Conservation (phyloP, 768 basidiomycete species). For the Collybia mongolica region DNA sequence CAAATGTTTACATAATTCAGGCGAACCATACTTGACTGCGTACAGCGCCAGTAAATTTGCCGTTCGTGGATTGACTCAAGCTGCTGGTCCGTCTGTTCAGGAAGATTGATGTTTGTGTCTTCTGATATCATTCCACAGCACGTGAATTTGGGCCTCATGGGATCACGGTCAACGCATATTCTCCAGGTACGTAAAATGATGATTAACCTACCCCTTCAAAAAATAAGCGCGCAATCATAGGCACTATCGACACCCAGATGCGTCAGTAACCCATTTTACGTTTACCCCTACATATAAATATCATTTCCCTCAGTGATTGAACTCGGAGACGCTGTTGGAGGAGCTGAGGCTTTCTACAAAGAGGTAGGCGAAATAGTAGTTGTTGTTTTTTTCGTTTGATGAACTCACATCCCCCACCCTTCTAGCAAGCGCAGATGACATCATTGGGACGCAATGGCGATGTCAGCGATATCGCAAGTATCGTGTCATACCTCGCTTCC, state of each 20-base stretch:
- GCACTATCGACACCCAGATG: slow-evolving; percentile 15
- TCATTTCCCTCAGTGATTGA: slow-evolving; percentile 4
- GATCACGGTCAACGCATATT: slow-evolving; percentile 23
- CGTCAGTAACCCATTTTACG: slow-evolving; percentile 4
- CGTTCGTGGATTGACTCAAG: slow-evolving; percentile 37
- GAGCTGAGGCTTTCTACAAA: slow-evolving; percentile 1
- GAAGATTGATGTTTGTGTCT: neutral
- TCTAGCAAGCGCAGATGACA: slow-evolving; percentile 1
- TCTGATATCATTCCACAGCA: slow-evolving; percentile 3
- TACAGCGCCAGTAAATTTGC: slow-evolving; percentile 42
- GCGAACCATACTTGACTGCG: slow-evolving; percentile 11
- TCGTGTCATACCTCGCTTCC: slow-evolving; percentile 36
- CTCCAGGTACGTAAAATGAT: slow-evolving; percentile 12
- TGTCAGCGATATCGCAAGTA: slow-evolving; percentile 30
- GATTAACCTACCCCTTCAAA: neutral
- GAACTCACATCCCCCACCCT: neutral
- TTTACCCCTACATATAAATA: neutral
- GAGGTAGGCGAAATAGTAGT: slow-evolving; percentile 1
- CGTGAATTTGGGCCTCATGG: slow-evolving; percentile 15
- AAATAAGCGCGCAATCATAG: slow-evolving; percentile 1
- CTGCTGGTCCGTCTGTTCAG: slow-evolving; percentile 12
- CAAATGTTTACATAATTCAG: neutral
- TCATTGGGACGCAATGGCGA: slow-evolving; percentile 18
- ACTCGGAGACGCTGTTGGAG: neutral
- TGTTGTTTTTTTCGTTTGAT: neutral